Evolutionary conservation across 306 rosid species (phyloP), one percentile per base, ranked within the genome.

Genomic region (Comarum palustre): DNA sequence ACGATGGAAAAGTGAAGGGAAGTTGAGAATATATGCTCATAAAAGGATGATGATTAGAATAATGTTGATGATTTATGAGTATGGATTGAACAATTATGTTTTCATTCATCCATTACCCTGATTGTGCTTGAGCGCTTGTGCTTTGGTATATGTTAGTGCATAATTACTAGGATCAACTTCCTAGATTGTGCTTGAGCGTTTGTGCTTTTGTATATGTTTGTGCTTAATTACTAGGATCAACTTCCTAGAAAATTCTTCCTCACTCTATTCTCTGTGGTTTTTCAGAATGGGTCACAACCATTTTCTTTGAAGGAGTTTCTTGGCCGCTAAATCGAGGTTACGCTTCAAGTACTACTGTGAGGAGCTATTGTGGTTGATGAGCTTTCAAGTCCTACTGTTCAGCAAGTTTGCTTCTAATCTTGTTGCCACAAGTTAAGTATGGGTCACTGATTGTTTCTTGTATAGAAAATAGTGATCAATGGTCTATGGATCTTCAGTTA

Each of bases 241-340:
- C 20, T 16, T 57, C 39, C 16, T 42, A 27, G 67, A 11, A 9
- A 27, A 22, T 41, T 41, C 47, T 41, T 75, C 24, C 77, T 83
- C 54, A 82, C 79, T 62, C 43, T 62, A 67, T 43, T 32, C 38
- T 39, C 46, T 76, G 45, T 73, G 27, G 29, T 51, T 50, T 80
- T 84, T 83, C 79, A 94, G 99, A 97, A 91, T 48, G 88, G 81
- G 19, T 76, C 74, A 60, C 88, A 81, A 4, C 62, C 90, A 25
- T 94, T 94, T 84, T 87, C 93, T 74, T 77, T 90, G 78, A 75
- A 79, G 82, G 89, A 92, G 73, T 92, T 90, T 69, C 86, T 92
- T 65, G 81, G 84, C 80, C 82, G 96, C 79, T 90, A 80, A 76
- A 70, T 25, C 41, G 65, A 34, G 41, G 68, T 68, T 68, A 61